A percentile compares a stretch with the other conserved stretches of the same genome.
Evolutionary conservation across 31 red algal genomes (phyloP).

Genomic region (Asparagopsis taxiformis): DNA sequence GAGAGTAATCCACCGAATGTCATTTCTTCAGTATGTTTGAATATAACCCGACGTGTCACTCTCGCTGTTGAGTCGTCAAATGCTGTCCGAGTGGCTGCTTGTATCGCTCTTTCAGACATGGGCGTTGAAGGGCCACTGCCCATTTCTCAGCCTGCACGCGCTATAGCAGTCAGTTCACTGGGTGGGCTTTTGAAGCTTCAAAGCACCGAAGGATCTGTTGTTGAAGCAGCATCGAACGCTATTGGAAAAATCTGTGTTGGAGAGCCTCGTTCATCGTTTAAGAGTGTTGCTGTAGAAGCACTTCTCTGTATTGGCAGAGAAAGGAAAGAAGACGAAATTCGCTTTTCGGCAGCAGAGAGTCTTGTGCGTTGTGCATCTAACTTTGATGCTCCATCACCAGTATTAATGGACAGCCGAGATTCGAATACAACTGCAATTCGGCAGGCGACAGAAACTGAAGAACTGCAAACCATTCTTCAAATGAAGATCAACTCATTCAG

Average conservation of each 20-base stretch:
- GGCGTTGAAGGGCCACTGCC: constrained; percentile 18
- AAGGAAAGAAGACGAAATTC: constrained; percentile 72
- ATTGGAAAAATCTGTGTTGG: constrained; percentile 66
- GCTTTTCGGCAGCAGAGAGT: constrained; percentile 57
- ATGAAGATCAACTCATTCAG: background rate
- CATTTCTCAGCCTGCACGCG: constrained; percentile 6
- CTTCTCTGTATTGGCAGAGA: constrained; percentile 41
- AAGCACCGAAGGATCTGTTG: constrained; percentile 20
- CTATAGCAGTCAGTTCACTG: constrained; percentile 15
- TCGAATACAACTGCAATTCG: background rate
- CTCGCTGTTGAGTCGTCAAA: constrained; percentile 52
- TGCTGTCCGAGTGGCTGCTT: constrained; percentile 34
- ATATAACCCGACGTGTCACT: constrained; percentile 28
- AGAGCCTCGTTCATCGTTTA: constrained; percentile 48
- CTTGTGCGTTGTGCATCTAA: constrained; percentile 37
- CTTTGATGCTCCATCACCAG: constrained; percentile 40
- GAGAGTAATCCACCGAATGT: constrained; percentile 6
- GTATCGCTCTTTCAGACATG: constrained; percentile 37
- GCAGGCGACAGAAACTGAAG: background rate
- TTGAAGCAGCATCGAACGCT: constrained; percentile 44
- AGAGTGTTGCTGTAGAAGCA: constrained; percentile 22
- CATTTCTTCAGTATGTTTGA: constrained; percentile 5
- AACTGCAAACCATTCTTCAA: constrained; percentile 5
- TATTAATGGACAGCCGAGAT: background rate
- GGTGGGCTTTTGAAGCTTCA: constrained; percentile 44